phyloP scores from a whole-genome alignment of 1,139 yeast genomes.

The Citeromyces hawaiiensis region DNA sequence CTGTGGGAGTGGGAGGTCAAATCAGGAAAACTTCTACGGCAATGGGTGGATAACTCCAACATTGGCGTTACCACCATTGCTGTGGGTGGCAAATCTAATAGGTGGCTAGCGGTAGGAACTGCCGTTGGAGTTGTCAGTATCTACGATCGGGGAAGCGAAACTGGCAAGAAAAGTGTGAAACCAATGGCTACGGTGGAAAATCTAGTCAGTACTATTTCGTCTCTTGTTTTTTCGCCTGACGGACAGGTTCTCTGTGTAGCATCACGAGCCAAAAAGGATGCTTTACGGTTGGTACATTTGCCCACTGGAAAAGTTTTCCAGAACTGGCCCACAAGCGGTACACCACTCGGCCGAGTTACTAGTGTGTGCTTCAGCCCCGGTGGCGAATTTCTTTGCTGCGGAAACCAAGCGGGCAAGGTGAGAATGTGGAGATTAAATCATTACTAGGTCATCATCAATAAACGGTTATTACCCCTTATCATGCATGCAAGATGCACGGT shows the following conservation, averaged over 20 bases:
- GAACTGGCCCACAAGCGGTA: slow-evolving; percentile 96
- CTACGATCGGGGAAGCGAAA: slow-evolving; percentile 42
- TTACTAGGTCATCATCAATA: slow-evolving; percentile 22
- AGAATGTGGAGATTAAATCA: slow-evolving; percentile 85
- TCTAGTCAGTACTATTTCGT: slow-evolving; percentile 68
- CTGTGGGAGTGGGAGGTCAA: slow-evolving; percentile 75
- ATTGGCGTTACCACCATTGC: slow-evolving; percentile 70
- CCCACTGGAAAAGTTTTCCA: slow-evolving; percentile 79
- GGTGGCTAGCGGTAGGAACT: slow-evolving; percentile 85
- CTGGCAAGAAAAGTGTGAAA: slow-evolving; percentile 14
- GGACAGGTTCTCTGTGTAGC: slow-evolving; percentile 86
- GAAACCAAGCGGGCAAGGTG: slow-evolving; percentile 84
- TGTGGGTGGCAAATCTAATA: slow-evolving; percentile 64
- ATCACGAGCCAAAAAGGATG: slow-evolving; percentile 76
- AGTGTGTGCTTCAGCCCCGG: slow-evolving; percentile 71
- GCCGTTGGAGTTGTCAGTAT: slow-evolving; percentile 83
- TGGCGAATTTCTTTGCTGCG: slow-evolving; percentile 75
- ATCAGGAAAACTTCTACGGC: slow-evolving; percentile 32
- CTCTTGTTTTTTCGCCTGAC: slow-evolving; percentile 66
- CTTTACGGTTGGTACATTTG: slow-evolving; percentile 74
- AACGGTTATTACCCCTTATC: neutral
- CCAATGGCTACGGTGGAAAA: slow-evolving; percentile 63
- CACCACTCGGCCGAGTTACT: slow-evolving; percentile 91
- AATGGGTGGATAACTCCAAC: slow-evolving; percentile 86
- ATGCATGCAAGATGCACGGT: neutral